Conservation (phyloP, 2,329 filamentous ascomycete genomes). For the Leptographium wingfieldii region DNA sequence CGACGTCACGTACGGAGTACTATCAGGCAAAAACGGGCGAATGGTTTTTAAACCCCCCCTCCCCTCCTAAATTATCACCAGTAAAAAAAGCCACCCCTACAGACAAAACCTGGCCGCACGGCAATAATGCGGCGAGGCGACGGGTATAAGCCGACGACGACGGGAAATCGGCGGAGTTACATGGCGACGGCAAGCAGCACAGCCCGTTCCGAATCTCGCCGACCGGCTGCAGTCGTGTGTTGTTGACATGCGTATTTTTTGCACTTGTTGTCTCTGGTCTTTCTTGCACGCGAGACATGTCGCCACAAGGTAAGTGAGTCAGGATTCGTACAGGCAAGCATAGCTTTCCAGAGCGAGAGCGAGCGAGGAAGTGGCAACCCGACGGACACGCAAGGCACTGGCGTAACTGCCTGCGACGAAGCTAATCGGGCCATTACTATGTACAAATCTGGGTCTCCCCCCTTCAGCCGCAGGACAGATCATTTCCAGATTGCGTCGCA, state of each 20-base stretch:
- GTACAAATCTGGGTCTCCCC: not conserved
- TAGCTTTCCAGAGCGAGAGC: not conserved
- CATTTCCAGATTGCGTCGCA: not conserved
- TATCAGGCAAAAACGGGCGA: no score
- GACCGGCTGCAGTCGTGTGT: not conserved
- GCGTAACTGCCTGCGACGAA: not conserved
- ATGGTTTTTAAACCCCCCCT: no score
- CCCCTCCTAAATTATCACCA: no score
- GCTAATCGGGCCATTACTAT: no score
- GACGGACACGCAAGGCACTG: not conserved
- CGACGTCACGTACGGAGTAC: no score
- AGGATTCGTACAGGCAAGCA: not conserved
- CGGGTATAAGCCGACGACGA: no score
- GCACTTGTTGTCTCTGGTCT: no score
- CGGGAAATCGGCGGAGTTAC: no score
- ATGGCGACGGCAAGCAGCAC: not conserved
- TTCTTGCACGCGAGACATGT: not conserved
- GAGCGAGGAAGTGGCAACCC: not conserved
- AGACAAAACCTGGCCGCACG: no score
- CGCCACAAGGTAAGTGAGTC: not conserved
- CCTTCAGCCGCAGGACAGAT: not conserved
- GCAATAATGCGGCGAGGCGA: no score
- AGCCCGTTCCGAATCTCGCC: not conserved
- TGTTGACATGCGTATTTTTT: no score
- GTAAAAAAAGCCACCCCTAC: no score